These are phyloP conservation scores for Dactylis glomerata DNA, from an alignment of 176 grass and related monocot genomes.

Conservation along the genomic window DNA sequence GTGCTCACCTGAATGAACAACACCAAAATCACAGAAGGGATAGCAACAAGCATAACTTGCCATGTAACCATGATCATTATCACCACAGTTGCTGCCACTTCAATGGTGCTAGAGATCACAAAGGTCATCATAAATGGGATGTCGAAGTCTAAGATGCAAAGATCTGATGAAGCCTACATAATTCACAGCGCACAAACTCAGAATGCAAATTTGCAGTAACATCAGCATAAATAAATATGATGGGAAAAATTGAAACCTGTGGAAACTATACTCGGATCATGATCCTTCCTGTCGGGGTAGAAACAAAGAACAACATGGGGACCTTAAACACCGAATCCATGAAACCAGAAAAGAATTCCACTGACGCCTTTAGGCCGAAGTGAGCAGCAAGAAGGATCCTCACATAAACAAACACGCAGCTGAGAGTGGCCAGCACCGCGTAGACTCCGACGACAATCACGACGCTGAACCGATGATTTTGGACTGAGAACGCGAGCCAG, in stretches of 20 bases:
- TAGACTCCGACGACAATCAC: slow-evolving; percentile 55
- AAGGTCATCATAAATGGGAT: slow-evolving; percentile 74
- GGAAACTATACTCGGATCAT: slow-evolving; percentile 53
- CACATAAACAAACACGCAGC: slow-evolving; percentile 64
- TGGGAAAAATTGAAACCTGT: background rate
- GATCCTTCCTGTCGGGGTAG: slow-evolving; percentile 74
- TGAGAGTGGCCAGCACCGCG: slow-evolving; percentile 47
- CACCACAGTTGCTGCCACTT: slow-evolving; percentile 48
- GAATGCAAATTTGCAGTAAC: background rate
- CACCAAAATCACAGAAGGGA: slow-evolving; percentile 57
- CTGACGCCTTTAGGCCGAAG: slow-evolving; percentile 71
- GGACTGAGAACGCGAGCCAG: slow-evolving; percentile 59
- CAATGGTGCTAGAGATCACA: slow-evolving; percentile 63
- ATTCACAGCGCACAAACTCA: background rate
- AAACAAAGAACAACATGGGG: slow-evolving; percentile 90
- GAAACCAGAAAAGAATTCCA: slow-evolving; percentile 73
- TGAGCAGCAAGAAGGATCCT: slow-evolving; percentile 59
- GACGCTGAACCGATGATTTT: slow-evolving; percentile 25
- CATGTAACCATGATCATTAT: slow-evolving; percentile 82
- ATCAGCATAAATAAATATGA: background rate
- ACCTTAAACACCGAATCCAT: slow-evolving; percentile 88
- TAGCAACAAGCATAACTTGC: slow-evolving; percentile 60
- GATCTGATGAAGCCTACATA: slow-evolving; percentile 78
- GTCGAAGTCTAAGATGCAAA: slow-evolving; percentile 82
- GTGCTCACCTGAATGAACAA: slow-evolving; percentile 67